Evolutionary conservation across 1,284 basidiomycete species (phyloP), one percentile per base, ranked within the genome.

Genomic region (Ustilago lituana): DNA sequence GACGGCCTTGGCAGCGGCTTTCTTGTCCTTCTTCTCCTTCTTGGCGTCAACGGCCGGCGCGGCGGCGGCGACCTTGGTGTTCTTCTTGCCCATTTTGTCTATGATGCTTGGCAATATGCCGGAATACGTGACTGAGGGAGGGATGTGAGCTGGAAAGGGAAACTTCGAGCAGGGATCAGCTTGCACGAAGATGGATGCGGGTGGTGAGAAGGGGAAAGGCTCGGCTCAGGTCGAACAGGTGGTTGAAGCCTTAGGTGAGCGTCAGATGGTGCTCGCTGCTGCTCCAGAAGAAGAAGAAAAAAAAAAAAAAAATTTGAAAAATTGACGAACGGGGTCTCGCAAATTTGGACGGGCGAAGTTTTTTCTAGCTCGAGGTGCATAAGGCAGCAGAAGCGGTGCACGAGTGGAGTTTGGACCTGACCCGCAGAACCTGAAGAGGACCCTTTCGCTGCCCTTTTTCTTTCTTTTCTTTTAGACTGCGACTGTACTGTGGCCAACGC

Each of bases 21-120:
- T 67, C 66, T 72, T 72, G 29, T 46, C 47, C 47, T 59, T 58
- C 49, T 63, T 62, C 32, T 37, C 59, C 51, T 72, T 54, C 50
- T 72, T 69, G 56, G 53, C 49, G 40, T 52, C 53, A 47, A 51
- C 57, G 12, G 41, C 66, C 45, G 61, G 63, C 26, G 67, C 69
- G 36, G 58, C 51, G 17, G 51, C 67, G 35, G 40, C 56, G 41
- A 44, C 53, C 51, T 60, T 62, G 55, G 61, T 46, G 17, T 41
- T 45, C 52, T 72, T 74, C 58, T 68, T 69, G 29, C 41, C 52
- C 46, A 60, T 56, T 24, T 48, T 67, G 41, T 26, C 4, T 55
- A 47, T 56, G 29, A 17, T 44, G 19, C 22, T 45, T 40, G 24
- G 19, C 11, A 27, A 32, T 36, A 5, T 29, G 46, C 31, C 24